phyloP scores from a whole-genome alignment of 176 grass and related monocot species.

The Rhipidocladum racemiflorum region DNA sequence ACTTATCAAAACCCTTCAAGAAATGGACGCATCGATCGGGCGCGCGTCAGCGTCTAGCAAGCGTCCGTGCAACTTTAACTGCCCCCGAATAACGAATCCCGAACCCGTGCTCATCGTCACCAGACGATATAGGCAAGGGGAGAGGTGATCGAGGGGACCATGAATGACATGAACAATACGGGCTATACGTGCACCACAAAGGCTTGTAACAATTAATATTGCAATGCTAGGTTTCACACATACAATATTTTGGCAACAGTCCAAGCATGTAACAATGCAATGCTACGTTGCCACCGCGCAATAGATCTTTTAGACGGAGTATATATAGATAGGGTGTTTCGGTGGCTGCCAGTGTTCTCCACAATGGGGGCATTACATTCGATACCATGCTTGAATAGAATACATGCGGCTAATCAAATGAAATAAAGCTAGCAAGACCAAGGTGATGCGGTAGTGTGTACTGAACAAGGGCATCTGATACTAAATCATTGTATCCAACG shows the following conservation, averaged over 20 bases:
- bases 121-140: too few species aligned
- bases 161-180: background rate
- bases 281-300: background rate
- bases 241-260: background rate
- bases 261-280: background rate
- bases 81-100: background rate
- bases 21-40: background rate
- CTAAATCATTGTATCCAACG: conserved; percentile 8
- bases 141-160: background rate
- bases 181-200: background rate
- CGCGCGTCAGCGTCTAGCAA: background rate
- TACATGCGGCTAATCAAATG: background rate
- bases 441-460: background rate
- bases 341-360: background rate
- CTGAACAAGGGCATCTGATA: background rate
- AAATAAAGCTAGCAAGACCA: background rate
- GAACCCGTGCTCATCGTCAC: background rate
- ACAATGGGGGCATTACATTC: background rate
- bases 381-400: background rate
- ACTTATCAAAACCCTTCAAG: too few species aligned
- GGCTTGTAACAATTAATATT: too few species aligned
- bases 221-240: background rate
- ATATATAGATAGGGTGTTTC: background rate
- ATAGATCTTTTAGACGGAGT: too few species aligned
- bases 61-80: background rate